Evolutionary conservation across 108 stramenopile species (phyloP).

Genomic region (Stephanodiscus triporus): DNA sequence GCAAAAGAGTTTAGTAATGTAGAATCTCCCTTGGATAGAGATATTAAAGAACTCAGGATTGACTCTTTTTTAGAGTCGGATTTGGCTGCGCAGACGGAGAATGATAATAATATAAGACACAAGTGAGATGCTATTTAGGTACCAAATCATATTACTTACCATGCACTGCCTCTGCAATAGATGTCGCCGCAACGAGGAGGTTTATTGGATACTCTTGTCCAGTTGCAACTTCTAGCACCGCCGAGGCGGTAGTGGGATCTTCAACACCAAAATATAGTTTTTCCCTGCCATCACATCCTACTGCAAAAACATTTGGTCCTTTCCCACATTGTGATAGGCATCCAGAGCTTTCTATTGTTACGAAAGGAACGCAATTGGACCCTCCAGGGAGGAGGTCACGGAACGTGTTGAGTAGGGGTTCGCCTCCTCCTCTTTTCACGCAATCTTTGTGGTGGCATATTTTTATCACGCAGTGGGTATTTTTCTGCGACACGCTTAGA

Average conservation of each 20-base stretch:
- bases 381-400: slow-evolving; percentile 42
- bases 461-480: slow-evolving; percentile 16
- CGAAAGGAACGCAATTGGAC: neutral
- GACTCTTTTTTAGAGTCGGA: slow-evolving; percentile 24
- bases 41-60: slow-evolving; percentile 32
- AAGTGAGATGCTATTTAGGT: neutral
- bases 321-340: slow-evolving; percentile 54
- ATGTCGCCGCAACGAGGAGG: slow-evolving; percentile 42
- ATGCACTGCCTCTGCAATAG: slow-evolving; percentile 30
- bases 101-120: neutral
- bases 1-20: slow-evolving; percentile 31
- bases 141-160: slow-evolving; percentile 22
- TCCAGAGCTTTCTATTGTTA: slow-evolving; percentile 40
- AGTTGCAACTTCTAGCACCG: slow-evolving; percentile 38
- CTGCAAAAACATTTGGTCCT: slow-evolving; percentile 46
- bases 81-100: slow-evolving; percentile 16
- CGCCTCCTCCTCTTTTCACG: slow-evolving; percentile 43
- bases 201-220: slow-evolving; percentile 35
- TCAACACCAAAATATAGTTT: slow-evolving; percentile 37
- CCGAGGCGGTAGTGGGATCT: slow-evolving; percentile 41
- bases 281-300: slow-evolving; percentile 27
- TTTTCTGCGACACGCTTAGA: slow-evolving; percentile 4
- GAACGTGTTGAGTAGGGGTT: slow-evolving; percentile 23
- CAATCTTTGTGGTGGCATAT: slow-evolving; percentile 55
- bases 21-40: slow-evolving; percentile 35